These are phyloP conservation scores for Ophiostoma tasmaniense DNA, from an alignment of 2,329 filamentous ascomycete species.

Conservation along the genomic window DNA sequence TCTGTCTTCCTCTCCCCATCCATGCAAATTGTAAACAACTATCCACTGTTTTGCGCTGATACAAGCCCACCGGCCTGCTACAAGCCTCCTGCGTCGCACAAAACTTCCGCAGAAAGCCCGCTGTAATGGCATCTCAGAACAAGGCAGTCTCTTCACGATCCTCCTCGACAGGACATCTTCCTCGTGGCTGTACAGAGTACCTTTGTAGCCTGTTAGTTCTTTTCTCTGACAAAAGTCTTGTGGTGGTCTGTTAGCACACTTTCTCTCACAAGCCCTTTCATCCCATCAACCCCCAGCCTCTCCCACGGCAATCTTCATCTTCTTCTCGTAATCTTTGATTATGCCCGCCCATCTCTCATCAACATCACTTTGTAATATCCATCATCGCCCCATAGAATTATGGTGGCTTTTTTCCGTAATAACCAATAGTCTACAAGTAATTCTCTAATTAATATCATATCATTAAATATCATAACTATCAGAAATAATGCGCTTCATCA, in stretches of 20 bases:
- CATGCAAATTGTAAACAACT: neutral
- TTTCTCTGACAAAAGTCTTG: too few relatives aligned
- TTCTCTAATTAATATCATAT: neutral
- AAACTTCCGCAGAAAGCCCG: neutral
- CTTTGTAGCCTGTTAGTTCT: too few relatives aligned
- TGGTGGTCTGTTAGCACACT: too few relatives aligned
- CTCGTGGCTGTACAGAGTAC: too few relatives aligned
- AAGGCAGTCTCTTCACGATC: neutral
- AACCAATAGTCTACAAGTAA: neutral
- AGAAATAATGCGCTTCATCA: neutral
- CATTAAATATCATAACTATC: neutral
- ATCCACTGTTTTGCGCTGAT: neutral
- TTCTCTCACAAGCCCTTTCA: too few relatives aligned
- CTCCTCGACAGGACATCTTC: too few relatives aligned
- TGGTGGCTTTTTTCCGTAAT: neutral
- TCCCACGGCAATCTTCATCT: neutral
- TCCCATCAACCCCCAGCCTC: neutral
- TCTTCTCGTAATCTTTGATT: neutral
- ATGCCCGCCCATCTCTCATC: neutral
- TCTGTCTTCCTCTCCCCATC: neutral
- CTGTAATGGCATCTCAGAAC: neutral
- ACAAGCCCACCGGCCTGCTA: neutral
- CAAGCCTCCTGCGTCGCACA: neutral
- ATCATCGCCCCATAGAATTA: neutral
- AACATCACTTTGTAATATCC: neutral